Conservation (phyloP, 139 green algal genomes). For the Tetradesmus obliquus region DNA sequence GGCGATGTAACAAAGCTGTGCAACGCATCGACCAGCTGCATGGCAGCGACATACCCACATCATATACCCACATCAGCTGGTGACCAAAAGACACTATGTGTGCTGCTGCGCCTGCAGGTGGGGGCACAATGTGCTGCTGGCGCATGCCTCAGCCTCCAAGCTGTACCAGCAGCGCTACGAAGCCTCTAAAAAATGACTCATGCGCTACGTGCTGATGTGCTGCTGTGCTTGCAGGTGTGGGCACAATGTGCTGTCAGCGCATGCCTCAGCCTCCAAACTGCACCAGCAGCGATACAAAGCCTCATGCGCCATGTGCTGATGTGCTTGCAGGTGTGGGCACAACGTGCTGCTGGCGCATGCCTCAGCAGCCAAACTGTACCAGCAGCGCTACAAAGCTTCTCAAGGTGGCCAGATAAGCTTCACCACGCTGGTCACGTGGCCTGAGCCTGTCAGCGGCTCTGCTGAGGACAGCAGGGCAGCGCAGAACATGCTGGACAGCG, state of each 20-base stretch:
- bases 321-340: constrained; percentile 35
- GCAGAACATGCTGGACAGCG: constrained; percentile 36
- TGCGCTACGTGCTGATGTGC: not conserved
- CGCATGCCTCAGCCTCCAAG: not conserved
- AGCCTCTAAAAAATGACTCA: too few relatives aligned
- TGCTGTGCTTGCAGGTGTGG: not conserved
- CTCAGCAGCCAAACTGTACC: constrained; percentile 48
- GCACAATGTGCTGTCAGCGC: constrained; percentile 41
- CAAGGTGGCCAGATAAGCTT: constrained; percentile 25
- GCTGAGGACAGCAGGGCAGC: constrained; percentile 18
- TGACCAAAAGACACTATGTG: too few relatives aligned
- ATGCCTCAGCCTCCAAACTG: constrained; percentile 46
- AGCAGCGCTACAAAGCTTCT: constrained; percentile 7
- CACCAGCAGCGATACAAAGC: constrained; percentile 38
- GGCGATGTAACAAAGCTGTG: too few relatives aligned
- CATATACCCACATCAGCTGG: too few relatives aligned
- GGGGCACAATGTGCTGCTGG: not conserved
- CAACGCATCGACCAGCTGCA: too few relatives aligned
- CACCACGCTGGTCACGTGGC: constrained; percentile 38
- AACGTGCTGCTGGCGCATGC: constrained; percentile 53
- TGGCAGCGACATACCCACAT: too few relatives aligned
- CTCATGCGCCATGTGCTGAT: too few relatives aligned
- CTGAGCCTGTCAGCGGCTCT: not conserved
- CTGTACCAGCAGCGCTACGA: too few relatives aligned
- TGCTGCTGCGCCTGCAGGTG: not conserved